phyloP scores from a whole-genome alignment of 768 basidiomycete genomes.

The Mycena olivaceomarginata region DNA sequence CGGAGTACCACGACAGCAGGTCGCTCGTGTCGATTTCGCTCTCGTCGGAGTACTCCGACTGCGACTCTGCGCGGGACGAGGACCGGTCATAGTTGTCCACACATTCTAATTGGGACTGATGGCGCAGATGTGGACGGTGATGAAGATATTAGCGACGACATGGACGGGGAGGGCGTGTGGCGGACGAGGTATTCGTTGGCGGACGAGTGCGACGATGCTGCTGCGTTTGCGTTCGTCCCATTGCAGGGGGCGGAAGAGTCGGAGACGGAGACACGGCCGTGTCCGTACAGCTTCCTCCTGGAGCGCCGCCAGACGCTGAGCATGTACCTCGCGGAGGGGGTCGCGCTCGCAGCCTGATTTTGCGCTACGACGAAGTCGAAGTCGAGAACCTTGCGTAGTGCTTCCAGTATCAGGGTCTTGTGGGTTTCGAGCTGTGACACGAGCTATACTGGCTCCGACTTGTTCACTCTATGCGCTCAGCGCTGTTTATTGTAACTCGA shows the following conservation, averaged over 20 bases:
- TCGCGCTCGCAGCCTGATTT: conserved; percentile 38
- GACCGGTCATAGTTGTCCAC: too few relatives aligned
- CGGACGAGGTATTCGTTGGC: conserved; percentile 14
- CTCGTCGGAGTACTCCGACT: neutral
- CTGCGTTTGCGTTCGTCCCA: neutral
- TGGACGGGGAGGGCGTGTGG: conserved; percentile 18
- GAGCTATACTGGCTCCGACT: too few relatives aligned
- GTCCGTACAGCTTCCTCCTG: conserved; percentile 32
- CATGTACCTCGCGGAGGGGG: conserved; percentile 10
- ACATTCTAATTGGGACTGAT: too few relatives aligned
- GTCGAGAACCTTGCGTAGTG: too few relatives aligned
- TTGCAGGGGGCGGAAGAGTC: neutral
- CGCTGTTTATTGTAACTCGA: too few relatives aligned
- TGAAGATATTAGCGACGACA: neutral
- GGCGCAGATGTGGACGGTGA: neutral
- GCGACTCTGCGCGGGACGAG: neutral
- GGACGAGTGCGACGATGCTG: conserved; percentile 8
- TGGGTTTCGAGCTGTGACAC: too few relatives aligned
- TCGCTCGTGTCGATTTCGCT: conserved; percentile 28
- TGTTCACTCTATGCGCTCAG: too few relatives aligned
- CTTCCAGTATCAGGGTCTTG: too few relatives aligned
- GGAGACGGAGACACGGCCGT: neutral
- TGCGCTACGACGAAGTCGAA: neutral
- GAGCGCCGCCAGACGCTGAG: conserved; percentile 11
- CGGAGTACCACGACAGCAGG: neutral